These are phyloP conservation scores for Stellera chamaejasme DNA, from an alignment of 345 rosid genomes.

Conservation along the genomic window DNA sequence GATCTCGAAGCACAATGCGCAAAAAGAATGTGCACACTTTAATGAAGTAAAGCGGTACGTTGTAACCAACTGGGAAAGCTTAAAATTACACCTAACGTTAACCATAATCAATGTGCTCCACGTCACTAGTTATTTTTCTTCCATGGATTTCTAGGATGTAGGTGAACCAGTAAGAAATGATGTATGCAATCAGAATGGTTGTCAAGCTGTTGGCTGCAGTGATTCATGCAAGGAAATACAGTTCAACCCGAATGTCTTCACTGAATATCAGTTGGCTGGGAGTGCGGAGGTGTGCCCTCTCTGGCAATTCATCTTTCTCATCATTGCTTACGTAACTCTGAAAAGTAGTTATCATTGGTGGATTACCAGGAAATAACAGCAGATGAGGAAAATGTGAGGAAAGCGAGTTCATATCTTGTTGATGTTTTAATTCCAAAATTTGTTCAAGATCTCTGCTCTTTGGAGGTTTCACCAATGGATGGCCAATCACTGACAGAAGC, in stretches of 20 bases:
- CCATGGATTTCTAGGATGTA: conserved; percentile 24
- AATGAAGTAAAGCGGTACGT: too few species aligned
- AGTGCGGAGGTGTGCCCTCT: conserved; percentile 53
- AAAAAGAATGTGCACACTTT: too few species aligned
- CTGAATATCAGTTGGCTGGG: conserved; percentile 87
- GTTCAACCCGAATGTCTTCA: conserved; percentile 93
- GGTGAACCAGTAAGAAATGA: conserved; percentile 21
- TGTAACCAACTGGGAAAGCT: too few species aligned
- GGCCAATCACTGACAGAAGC: conserved; percentile 98
- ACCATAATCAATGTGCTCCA: too few species aligned
- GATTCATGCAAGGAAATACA: conserved; percentile 47
- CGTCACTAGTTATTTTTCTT: background rate
- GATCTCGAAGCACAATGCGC: too few species aligned
- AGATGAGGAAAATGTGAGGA: conserved; percentile 90
- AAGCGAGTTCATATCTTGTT: conserved; percentile 66
- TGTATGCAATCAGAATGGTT: conserved; percentile 22
- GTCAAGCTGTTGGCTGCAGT: conserved; percentile 30
- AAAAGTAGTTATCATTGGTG: conserved; percentile 4
- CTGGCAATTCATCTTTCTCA: background rate
- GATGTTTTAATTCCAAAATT: conserved; percentile 87
- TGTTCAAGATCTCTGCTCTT: conserved; percentile 84
- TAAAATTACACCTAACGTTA: too few species aligned
- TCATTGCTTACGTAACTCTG: background rate
- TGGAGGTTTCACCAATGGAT: conserved; percentile 99
- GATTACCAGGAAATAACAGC: conserved; percentile 56